A percentile compares a stretch with the other conserved stretches of the same genome.
phyloP scores from a whole-genome alignment of 768 basidiomycete species.

The Cubamyces lactineus region DNA sequence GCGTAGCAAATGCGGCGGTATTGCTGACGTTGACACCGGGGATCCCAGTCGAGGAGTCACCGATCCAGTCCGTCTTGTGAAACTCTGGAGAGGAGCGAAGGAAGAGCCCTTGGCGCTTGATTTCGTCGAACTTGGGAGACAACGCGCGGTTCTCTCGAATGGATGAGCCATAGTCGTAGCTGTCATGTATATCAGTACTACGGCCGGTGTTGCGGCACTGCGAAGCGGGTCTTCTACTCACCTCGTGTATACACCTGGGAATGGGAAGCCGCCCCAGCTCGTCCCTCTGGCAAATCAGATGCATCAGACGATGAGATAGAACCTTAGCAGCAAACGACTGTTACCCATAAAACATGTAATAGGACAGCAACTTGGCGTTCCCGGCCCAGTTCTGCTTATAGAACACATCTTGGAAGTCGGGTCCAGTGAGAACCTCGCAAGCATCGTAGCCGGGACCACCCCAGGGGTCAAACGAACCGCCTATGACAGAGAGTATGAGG shows the following conservation, averaged over 20 bases:
- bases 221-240: slow-evolving; percentile 1
- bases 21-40: slow-evolving; percentile 43
- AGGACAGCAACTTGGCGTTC: slow-evolving; percentile 81
- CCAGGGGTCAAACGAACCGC: slow-evolving; percentile 83
- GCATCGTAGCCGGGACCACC: slow-evolving; percentile 73
- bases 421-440: slow-evolving; percentile 68
- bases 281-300: slow-evolving; percentile 60
- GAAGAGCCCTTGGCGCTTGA: slow-evolving; percentile 80
- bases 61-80: slow-evolving; percentile 77
- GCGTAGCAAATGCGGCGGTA: slow-evolving; percentile 57
- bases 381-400: slow-evolving; percentile 77
- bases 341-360: slow-evolving; percentile 86
- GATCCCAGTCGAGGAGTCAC: slow-evolving; percentile 57
- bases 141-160: slow-evolving; percentile 70
- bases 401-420: slow-evolving; percentile 79
- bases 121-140: slow-evolving; percentile 70
- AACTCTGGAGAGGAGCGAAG: slow-evolving; percentile 79
- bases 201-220: slow-evolving; percentile 6
- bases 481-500: background rate
- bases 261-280: slow-evolving; percentile 82
- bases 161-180: slow-evolving; percentile 82
- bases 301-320: background rate
- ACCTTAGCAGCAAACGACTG: background rate
- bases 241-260: slow-evolving; percentile 70
- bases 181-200: slow-evolving; percentile 38